These are phyloP conservation scores for Lepraria neglecta DNA, from an alignment of 495 filamentous ascomycete genomes.

Conservation along the genomic window DNA sequence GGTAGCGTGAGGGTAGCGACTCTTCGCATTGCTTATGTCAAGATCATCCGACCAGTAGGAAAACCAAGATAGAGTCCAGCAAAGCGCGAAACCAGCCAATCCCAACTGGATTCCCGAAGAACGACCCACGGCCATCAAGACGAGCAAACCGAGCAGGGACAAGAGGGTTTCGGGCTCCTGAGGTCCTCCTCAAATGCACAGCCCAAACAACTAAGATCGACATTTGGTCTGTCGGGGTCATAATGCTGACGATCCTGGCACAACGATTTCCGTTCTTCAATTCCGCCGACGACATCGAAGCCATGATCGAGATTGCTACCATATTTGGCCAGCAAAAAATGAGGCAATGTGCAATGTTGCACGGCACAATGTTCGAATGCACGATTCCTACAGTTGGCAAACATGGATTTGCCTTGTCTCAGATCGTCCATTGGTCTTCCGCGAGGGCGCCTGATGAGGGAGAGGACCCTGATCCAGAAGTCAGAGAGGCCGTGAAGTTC, in stretches of 20 bases:
- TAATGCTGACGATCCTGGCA: constrained; percentile 83
- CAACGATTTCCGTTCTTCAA: constrained; percentile 97
- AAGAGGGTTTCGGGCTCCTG: constrained; percentile 88
- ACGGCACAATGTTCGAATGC: constrained; percentile 83
- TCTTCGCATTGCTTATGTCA: constrained; percentile 66
- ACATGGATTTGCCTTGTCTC: constrained; percentile 77
- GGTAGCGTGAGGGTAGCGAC: constrained; percentile 59
- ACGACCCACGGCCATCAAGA: constrained; percentile 77
- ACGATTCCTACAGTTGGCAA: constrained; percentile 85
- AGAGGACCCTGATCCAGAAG: constrained; percentile 47
- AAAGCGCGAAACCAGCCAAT: constrained; percentile 37
- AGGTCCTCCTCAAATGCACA: constrained; percentile 96
- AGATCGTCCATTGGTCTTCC: constrained; percentile 86
- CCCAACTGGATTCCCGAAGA: constrained; percentile 71
- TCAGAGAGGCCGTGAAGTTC: constrained; percentile 61
- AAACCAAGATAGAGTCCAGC: constrained; percentile 31
- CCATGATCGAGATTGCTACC: constrained; percentile 92
- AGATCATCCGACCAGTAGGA: constrained; percentile 33
- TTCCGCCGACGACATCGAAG: constrained; percentile 90
- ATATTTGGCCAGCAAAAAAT: constrained; percentile 85
- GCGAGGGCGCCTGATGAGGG: constrained; percentile 42
- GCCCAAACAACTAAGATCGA: constrained; percentile 94
- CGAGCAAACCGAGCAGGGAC: constrained; percentile 96
- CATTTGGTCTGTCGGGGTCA: constrained; percentile 93
- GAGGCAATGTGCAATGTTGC: constrained; percentile 71